Evolutionary conservation across 306 rosid genomes (phyloP).

Genomic region (Cicer bijugum): DNA sequence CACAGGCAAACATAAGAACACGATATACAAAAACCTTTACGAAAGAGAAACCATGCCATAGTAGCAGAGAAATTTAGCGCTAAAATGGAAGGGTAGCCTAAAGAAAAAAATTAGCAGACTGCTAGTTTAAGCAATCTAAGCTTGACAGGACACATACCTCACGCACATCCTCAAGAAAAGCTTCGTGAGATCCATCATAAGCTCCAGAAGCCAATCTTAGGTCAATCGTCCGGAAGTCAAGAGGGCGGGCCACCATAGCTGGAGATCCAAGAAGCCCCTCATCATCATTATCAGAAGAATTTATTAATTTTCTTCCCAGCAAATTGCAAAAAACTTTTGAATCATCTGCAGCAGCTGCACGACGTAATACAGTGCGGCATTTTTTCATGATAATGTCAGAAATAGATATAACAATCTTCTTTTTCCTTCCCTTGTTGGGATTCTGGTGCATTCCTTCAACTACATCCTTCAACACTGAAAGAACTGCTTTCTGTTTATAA

Average conservation of each 20-base stretch:
- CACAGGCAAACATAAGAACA: conserved; percentile 24
- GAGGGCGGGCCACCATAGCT: conserved; percentile 92
- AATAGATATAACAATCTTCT: conserved; percentile 60
- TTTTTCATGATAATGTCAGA: conserved; percentile 85
- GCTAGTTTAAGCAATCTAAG: conserved; percentile 20
- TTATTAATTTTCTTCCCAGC: conserved; percentile 82
- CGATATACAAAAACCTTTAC: background rate
- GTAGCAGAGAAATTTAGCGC: conserved; percentile 8
- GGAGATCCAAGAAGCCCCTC: conserved; percentile 98
- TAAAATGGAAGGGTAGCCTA: background rate
- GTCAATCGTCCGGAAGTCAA: conserved; percentile 96
- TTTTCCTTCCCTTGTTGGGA: conserved; percentile 64
- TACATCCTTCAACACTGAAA: conserved; percentile 74
- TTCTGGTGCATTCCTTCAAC: conserved; percentile 56
- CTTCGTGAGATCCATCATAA: conserved; percentile 84
- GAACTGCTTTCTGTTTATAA: conserved; percentile 92
- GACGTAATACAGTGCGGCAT: conserved; percentile 90
- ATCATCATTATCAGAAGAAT: conserved; percentile 93
- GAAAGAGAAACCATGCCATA: conserved; percentile 5
- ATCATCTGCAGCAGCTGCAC: conserved; percentile 89
- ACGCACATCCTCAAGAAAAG: conserved; percentile 89
- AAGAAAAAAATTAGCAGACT: background rate
- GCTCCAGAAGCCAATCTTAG: conserved; percentile 90
- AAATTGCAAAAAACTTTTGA: conserved; percentile 89
- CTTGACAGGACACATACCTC: conserved; percentile 67